Percentiles rank a stretch among this genome's conserved stretches.
These are phyloP conservation scores for Bacterosira constricta DNA, from an alignment of 108 stramenopile genomes.

Conservation along the genomic window DNA sequence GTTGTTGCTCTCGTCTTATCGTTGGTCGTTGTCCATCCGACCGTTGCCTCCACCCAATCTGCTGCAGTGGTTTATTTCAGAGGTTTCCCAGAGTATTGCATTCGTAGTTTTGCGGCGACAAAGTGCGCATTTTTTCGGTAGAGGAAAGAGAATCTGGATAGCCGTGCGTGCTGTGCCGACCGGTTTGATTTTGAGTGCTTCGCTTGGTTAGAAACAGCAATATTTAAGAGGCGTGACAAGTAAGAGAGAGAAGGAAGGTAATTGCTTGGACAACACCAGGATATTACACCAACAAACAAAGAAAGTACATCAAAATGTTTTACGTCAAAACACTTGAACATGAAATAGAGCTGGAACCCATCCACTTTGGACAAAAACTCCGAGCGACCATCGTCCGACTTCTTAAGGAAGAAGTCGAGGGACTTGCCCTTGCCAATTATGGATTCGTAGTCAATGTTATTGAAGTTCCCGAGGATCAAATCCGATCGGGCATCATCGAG, in stretches of 20 bases:
- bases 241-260: neutral
- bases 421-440: slow-evolving; percentile 88
- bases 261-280: neutral
- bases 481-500: slow-evolving; percentile 91
- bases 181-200: no score
- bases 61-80: no score
- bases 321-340: slow-evolving; percentile 89
- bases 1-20: no score
- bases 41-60: no score
- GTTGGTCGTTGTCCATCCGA: no score
- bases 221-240: no score
- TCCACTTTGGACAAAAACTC: slow-evolving; percentile 87
- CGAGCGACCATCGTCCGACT: slow-evolving; percentile 82
- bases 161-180: no score
- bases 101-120: no score
- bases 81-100: no score
- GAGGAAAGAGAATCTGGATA: no score
- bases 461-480: slow-evolving; percentile 91
- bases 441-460: slow-evolving; percentile 94
- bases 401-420: slow-evolving; percentile 91
- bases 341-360: slow-evolving; percentile 85
- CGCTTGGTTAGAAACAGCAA: no score
- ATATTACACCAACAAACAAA: neutral
- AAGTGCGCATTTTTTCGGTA: no score
- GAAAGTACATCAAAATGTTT: slow-evolving; percentile 79